These are phyloP conservation scores for Penicillium paxilli DNA, from an alignment of 495 filamentous ascomycete genomes.

Conservation along the genomic window DNA sequence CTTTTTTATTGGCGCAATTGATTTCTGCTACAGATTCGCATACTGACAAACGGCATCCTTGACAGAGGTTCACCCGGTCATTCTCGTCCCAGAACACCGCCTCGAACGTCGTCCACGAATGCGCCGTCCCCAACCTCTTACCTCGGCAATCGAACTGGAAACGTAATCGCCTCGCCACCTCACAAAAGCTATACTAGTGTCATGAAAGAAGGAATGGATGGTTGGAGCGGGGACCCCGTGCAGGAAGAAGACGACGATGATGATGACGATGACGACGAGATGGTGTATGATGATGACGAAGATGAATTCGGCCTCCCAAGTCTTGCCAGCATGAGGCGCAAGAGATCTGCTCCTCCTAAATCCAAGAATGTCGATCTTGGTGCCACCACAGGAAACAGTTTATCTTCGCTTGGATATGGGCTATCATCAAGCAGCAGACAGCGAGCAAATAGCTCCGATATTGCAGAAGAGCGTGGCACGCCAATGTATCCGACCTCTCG, in stretches of 20 bases:
- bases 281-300: conserved; percentile 81
- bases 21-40: neutral
- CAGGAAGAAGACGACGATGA: conserved; percentile 50
- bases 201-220: conserved; percentile 69
- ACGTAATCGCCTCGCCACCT: conserved; percentile 57
- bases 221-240: conserved; percentile 67
- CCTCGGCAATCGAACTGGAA: conserved; percentile 48
- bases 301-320: conserved; percentile 95
- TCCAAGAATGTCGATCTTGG: conserved; percentile 47
- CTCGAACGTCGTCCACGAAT: conserved; percentile 43
- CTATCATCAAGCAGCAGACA: conserved; percentile 33
- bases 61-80: conserved; percentile 54
- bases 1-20: neutral
- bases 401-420: conserved; percentile 35
- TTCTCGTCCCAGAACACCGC: conserved; percentile 63
- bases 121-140: conserved; percentile 50
- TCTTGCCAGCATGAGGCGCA: conserved; percentile 80
- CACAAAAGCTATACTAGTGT: conserved; percentile 73
- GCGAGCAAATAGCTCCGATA: conserved; percentile 80
- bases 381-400: conserved; percentile 24
- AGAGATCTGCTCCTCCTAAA: conserved; percentile 52
- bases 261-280: conserved; percentile 62
- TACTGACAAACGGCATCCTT: conserved; percentile 21
- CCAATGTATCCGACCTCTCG: conserved; percentile 84
- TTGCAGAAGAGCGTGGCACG: conserved; percentile 86